These are phyloP conservation scores for Schwanniomyces pseudopolymorphus DNA, from an alignment of 805 yeast genomes.

Conservation along the genomic window DNA sequence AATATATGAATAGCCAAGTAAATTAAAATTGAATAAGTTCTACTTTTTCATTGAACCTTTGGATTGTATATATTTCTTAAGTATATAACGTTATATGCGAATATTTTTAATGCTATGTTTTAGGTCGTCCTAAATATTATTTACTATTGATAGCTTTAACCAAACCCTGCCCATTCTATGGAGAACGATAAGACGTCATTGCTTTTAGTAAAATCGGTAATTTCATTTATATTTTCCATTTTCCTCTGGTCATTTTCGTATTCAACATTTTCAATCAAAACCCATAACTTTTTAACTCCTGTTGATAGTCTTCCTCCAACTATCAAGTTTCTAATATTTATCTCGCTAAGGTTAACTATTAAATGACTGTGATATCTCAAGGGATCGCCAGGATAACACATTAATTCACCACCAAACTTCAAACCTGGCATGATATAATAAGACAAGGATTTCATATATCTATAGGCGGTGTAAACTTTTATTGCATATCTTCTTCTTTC, in stretches of 20 bases:
- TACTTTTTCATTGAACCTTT: no score
- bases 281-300: constrained; percentile 84
- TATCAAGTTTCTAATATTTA: constrained; percentile 57
- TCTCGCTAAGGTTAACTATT: constrained; percentile 53
- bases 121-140: neutral
- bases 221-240: neutral
- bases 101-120: neutral
- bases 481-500: constrained; percentile 5
- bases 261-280: constrained; percentile 43
- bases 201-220: constrained; percentile 6
- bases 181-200: constrained; percentile 54
- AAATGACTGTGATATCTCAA: constrained; percentile 85
- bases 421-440: constrained; percentile 78
- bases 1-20: no score
- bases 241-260: constrained; percentile 8
- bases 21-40: no score
- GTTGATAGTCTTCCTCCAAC: constrained; percentile 93
- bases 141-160: constrained; percentile 34
- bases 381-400: constrained; percentile 96
- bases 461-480: constrained; percentile 24
- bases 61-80: no score
- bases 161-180: constrained; percentile 97
- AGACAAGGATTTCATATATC: constrained; percentile 41
- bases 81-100: neutral
- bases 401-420: constrained; percentile 84